These are phyloP conservation scores for Massarina eburnea DNA, from an alignment of 2,329 filamentous ascomycete species.

Conservation along the genomic window DNA sequence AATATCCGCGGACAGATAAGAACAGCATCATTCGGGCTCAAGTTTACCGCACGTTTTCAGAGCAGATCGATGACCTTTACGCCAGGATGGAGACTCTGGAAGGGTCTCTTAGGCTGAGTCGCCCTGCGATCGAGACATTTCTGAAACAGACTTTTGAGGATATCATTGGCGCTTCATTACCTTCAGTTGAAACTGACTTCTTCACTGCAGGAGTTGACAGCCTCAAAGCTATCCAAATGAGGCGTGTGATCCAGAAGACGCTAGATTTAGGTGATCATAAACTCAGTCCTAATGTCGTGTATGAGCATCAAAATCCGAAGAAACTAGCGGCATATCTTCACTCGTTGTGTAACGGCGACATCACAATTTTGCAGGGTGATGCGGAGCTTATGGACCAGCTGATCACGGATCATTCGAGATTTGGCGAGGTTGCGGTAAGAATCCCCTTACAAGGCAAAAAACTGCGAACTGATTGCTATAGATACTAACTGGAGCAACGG, in stretches of 20 bases:
- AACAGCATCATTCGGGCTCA: slow-evolving; percentile 58
- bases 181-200: slow-evolving; percentile 54
- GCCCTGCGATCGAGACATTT: slow-evolving; percentile 22
- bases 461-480: too few relatives aligned
- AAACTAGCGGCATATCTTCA: too few relatives aligned
- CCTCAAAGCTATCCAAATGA: slow-evolving; percentile 59
- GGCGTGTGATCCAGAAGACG: slow-evolving; percentile 54
- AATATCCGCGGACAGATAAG: slow-evolving; percentile 59
- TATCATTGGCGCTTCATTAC: slow-evolving; percentile 4
- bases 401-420: too few relatives aligned
- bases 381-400: too few relatives aligned
- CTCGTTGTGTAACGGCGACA: too few relatives aligned
- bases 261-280: slow-evolving; percentile 51
- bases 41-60: slow-evolving; percentile 53
- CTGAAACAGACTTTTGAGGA: slow-evolving; percentile 20
- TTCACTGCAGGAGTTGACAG: slow-evolving; percentile 62
- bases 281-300: slow-evolving; percentile 60
- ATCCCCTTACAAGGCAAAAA: too few relatives aligned
- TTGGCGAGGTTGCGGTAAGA: too few relatives aligned
- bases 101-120: slow-evolving; percentile 17
- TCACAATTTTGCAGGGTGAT: too few relatives aligned
- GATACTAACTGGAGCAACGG: slow-evolving; percentile 64
- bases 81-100: slow-evolving; percentile 17
- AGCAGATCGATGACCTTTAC: slow-evolving; percentile 52
- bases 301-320: too few relatives aligned